Evolutionary conservation across 768 basidiomycete genomes (phyloP).

Genomic region (Leccinellum luteum): DNA sequence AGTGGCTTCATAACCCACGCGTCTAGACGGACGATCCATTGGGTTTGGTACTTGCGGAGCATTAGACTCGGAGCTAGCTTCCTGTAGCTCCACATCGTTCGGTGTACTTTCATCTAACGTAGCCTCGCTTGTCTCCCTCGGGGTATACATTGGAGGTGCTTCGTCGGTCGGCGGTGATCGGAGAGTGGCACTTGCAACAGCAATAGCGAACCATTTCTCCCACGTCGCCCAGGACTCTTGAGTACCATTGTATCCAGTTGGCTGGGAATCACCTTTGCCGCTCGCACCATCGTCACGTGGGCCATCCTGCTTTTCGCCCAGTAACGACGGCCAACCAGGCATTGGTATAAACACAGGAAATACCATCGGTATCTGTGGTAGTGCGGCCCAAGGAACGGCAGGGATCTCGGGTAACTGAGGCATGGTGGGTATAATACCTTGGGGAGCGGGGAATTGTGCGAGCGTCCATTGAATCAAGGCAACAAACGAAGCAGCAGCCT

Average conservation of each 20-base stretch:
- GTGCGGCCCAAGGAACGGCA: constrained; percentile 55
- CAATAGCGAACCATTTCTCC: constrained; percentile 73
- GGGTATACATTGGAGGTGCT: constrained; percentile 75
- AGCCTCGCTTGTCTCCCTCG: constrained; percentile 41
- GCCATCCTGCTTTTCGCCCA: constrained; percentile 47
- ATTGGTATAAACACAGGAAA: constrained; percentile 77
- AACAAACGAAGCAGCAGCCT: constrained; percentile 51
- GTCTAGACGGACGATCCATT: constrained; percentile 37
- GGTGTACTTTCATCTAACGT: not conserved
- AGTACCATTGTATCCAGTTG: constrained; percentile 44
- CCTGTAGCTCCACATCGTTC: constrained; percentile 4
- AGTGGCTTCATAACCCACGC: constrained; percentile 45
- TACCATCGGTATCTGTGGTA: constrained; percentile 70
- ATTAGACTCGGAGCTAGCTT: constrained; percentile 10
- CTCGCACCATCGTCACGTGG: constrained; percentile 25
- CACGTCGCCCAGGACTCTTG: constrained; percentile 68
- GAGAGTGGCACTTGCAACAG: constrained; percentile 45
- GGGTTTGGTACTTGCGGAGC: constrained; percentile 21
- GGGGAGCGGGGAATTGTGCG: constrained; percentile 53
- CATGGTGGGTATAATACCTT: constrained; percentile 56
- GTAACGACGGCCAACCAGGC: constrained; percentile 63
- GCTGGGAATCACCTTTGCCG: constrained; percentile 32
- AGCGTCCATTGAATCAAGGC: constrained; percentile 77
- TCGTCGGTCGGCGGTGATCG: constrained; percentile 44
- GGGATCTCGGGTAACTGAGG: constrained; percentile 70